phyloP scores from a whole-genome alignment of 805 yeast genomes.

The Wickerhamiella siamensis region DNA sequence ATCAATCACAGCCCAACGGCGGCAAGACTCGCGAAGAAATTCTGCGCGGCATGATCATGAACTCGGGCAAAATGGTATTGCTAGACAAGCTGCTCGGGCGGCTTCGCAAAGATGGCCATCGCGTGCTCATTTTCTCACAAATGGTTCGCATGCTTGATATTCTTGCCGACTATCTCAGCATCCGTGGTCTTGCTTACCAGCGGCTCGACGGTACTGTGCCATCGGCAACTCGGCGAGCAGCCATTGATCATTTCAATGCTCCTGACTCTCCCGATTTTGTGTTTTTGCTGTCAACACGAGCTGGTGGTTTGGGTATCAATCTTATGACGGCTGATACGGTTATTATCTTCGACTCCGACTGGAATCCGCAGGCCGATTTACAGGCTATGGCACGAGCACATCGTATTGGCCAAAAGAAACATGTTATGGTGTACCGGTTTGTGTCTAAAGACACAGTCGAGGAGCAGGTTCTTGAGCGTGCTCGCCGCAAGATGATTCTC shows the following conservation, averaged over 20 bases:
- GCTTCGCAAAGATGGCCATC: conserved; percentile 82
- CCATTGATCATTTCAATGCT: conserved; percentile 93
- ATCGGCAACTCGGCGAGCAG: conserved; percentile 79
- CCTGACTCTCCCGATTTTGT: conserved; percentile 87
- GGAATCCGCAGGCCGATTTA: conserved; percentile 98
- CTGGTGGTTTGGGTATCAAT: conserved; percentile 97
- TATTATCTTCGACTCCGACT: conserved; percentile 91
- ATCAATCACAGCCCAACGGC: conserved; percentile 36
- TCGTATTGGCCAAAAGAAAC: conserved; percentile 97
- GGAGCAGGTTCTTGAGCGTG: conserved; percentile 92
- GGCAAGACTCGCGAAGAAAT: conserved; percentile 57
- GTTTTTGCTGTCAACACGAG: conserved; percentile 83
- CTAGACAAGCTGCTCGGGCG: conserved; percentile 78
- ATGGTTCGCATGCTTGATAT: conserved; percentile 96
- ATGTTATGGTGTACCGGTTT: conserved; percentile 92
- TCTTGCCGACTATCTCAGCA: conserved; percentile 77
- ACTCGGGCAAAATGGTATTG: conserved; percentile 95
- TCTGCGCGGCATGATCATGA: conserved; percentile 86
- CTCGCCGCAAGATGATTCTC: conserved; percentile 93
- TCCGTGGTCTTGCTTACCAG: conserved; percentile 80
- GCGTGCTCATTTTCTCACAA: conserved; percentile 89
- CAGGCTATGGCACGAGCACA: conserved; percentile 99
- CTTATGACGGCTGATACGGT: conserved; percentile 99
- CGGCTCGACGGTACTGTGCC: conserved; percentile 95
- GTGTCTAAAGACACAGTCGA: conserved; percentile 98